Conservation (phyloP, 805 yeast genomes). For the Huiozyma sinensis region DNA sequence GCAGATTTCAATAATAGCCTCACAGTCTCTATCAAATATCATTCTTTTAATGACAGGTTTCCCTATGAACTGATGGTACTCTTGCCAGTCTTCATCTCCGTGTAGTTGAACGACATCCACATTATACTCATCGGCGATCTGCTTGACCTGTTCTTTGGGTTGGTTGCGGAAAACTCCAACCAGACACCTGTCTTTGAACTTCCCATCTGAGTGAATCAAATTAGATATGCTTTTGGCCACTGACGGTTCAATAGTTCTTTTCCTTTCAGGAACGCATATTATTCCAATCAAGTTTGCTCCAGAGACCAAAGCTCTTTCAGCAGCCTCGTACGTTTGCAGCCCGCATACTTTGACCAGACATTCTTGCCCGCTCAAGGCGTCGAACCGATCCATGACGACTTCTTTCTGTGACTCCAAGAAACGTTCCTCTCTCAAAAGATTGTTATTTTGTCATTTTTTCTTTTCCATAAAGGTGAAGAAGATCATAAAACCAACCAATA, state of each 20-base stretch:
- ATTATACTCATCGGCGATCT: constrained; percentile 30
- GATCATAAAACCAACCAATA: background rate
- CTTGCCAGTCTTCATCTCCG: constrained; percentile 45
- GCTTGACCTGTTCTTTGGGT: constrained; percentile 47
- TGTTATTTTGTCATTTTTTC: background rate
- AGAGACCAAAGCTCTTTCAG: constrained; percentile 50
- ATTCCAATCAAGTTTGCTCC: constrained; percentile 79
- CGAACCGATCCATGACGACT: background rate
- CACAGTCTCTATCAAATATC: constrained; percentile 44
- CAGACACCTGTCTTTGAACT: constrained; percentile 47
- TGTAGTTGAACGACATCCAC: constrained; percentile 83
- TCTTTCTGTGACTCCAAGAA: background rate
- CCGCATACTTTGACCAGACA: constrained; percentile 83
- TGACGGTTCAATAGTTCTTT: constrained; percentile 49
- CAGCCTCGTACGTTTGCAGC: constrained; percentile 54
- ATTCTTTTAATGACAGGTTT: constrained; percentile 67
- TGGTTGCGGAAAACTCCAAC: constrained; percentile 93
- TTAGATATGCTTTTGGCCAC: constrained; percentile 39
- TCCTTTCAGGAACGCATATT: constrained; percentile 75
- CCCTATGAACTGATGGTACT: constrained; percentile 27
- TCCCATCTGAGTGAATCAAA: constrained; percentile 26
- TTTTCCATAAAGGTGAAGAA: background rate
- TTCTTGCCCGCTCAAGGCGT: background rate
- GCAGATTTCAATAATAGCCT: constrained; percentile 26
- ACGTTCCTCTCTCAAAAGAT: background rate